phyloP scores from a whole-genome alignment of 306 rosid genomes.

The Fagus sylvatica region DNA sequence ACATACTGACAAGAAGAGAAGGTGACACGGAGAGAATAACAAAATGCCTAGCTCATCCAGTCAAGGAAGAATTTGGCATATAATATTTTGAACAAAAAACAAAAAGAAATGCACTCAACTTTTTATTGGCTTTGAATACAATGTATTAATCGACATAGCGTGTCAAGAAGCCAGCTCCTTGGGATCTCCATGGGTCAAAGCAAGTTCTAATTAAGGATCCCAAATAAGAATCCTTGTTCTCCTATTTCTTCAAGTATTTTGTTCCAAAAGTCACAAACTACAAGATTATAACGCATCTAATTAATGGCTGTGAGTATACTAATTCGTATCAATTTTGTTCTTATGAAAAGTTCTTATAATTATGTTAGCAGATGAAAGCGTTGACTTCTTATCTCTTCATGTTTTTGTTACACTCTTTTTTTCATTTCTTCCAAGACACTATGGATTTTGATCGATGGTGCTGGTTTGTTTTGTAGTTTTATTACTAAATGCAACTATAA shows the following conservation, averaged over 20 bases:
- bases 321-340: neutral
- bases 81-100: neutral
- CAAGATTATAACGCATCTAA: neutral
- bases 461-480: neutral
- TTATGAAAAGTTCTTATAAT: neutral
- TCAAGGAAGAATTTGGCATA: neutral
- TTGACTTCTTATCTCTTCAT: neutral
- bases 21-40: conserved; percentile 14
- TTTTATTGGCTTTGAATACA: neutral
- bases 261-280: neutral
- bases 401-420: neutral
- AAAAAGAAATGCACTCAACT: neutral
- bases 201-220: neutral
- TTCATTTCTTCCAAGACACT: neutral
- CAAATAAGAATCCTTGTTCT: neutral
- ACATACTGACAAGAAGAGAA: conserved; percentile 21
- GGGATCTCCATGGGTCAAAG: neutral
- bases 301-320: conserved; percentile 32
- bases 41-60: conserved; percentile 4
- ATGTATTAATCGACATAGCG: neutral
- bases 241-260: neutral
- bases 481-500: neutral
- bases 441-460: neutral
- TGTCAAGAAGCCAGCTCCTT: neutral
- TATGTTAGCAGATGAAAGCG: neutral